phyloP scores from a whole-genome alignment of 148 eudicot genomes.

The Persicaria maculosa region DNA sequence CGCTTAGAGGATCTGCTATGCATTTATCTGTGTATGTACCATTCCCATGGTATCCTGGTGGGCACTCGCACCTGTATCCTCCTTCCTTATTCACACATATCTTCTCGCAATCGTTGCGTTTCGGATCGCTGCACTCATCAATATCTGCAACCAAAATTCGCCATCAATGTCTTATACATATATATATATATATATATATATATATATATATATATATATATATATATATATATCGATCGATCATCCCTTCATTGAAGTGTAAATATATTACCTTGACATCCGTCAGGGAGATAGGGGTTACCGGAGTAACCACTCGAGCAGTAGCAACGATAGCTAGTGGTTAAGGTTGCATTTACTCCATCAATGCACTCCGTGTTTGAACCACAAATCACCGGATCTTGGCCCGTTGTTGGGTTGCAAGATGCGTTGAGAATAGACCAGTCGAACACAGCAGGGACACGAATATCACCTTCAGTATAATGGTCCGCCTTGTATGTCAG shows the following conservation, averaged over 20 bases:
- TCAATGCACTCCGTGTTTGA: background rate
- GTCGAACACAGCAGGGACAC: background rate
- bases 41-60: background rate
- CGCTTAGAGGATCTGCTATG: background rate
- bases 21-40: background rate
- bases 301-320: background rate
- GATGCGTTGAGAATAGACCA: background rate
- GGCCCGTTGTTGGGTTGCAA: background rate
- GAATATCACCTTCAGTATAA: too few species aligned
- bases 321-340: background rate
- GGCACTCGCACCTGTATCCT: background rate
- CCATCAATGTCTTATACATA: too few species aligned
- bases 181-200: too few species aligned
- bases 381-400: background rate
- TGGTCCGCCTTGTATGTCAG: background rate
- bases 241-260: too few species aligned
- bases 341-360: background rate
- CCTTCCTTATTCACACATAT: background rate
- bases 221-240: background rate
- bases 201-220: too few species aligned
- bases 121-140: background rate
- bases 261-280: background rate
- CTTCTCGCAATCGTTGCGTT: background rate
- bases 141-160: background rate
- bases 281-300: background rate